These are phyloP conservation scores for Fusarium irregulare DNA, from an alignment of 2,329 filamentous ascomycete genomes.

Conservation along the genomic window DNA sequence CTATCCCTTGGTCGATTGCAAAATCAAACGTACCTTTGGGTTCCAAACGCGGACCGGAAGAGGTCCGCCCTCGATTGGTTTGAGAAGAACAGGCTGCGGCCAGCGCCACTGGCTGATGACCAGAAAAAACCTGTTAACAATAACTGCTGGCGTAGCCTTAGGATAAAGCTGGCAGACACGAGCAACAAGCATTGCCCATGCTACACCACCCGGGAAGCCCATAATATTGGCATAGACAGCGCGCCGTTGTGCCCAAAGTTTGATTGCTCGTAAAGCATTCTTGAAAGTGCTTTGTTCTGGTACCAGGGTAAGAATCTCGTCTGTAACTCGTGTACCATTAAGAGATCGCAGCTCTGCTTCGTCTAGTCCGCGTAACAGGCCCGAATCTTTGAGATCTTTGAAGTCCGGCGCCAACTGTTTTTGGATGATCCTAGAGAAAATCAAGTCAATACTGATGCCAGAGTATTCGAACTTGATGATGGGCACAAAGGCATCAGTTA, in stretches of 20 bases:
- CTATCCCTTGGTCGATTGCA: not conserved
- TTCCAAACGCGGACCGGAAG: slow-evolving; percentile 93
- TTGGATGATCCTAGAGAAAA: slow-evolving; percentile 81
- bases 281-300: slow-evolving; percentile 92
- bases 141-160: slow-evolving; percentile 86
- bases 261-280: slow-evolving; percentile 89
- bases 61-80: slow-evolving; percentile 84
- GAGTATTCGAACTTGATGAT: slow-evolving; percentile 97
- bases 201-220: slow-evolving; percentile 95
- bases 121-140: slow-evolving; percentile 94
- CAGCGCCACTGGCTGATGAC: slow-evolving; percentile 93
- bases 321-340: slow-evolving; percentile 93
- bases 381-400: slow-evolving; percentile 82
- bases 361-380: slow-evolving; percentile 84
- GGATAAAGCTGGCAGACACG: slow-evolving; percentile 96
- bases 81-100: slow-evolving; percentile 92
- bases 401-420: slow-evolving; percentile 75
- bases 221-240: slow-evolving; percentile 97
- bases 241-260: slow-evolving; percentile 93
- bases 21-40: slow-evolving; percentile 71
- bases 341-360: slow-evolving; percentile 88
- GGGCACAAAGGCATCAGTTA: slow-evolving; percentile 91
- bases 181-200: slow-evolving; percentile 97
- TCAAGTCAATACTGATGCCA: slow-evolving; percentile 94
- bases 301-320: slow-evolving; percentile 89